These are phyloP conservation scores for Fusarium irregulare DNA, from an alignment of 2,329 filamentous ascomycete genomes.

Conservation along the genomic window DNA sequence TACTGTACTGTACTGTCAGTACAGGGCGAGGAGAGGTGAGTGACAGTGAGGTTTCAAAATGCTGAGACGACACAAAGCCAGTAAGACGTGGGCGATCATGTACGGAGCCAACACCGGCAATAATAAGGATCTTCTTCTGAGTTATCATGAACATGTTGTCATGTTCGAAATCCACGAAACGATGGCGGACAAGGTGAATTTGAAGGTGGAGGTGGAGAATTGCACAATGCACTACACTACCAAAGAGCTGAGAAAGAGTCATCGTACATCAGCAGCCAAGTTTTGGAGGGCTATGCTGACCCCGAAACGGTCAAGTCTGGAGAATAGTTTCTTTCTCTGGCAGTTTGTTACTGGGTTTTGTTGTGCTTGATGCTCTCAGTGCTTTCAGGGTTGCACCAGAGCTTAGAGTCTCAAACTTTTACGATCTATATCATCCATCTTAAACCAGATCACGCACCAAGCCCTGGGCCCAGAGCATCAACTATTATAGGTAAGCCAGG, in stretches of 20 bases:
- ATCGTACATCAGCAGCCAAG: constrained; percentile 41
- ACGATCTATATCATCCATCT: background rate
- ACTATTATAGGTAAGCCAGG: background rate
- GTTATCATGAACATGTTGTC: constrained; percentile 17
- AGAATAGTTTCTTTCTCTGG: constrained; percentile 21
- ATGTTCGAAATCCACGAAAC: constrained; percentile 29
- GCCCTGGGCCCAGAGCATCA: background rate
- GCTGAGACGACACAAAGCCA: background rate
- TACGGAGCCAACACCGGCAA: constrained; percentile 6
- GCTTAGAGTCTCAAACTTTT: constrained; percentile 3
- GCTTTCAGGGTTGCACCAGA: constrained; percentile 7
- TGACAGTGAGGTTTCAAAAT: constrained; percentile 16
- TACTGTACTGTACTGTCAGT: background rate
- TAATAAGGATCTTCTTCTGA: background rate
- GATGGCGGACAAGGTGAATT: constrained; percentile 40
- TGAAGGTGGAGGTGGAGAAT: constrained; percentile 37
- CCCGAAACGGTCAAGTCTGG: constrained; percentile 28
- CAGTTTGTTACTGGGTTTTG: background rate
- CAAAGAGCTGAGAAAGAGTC: constrained; percentile 41
- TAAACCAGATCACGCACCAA: background rate
- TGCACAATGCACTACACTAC: constrained; percentile 25
- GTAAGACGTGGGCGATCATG: constrained; percentile 3
- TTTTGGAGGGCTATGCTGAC: constrained; percentile 30
- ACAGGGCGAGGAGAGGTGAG: constrained; percentile 1
- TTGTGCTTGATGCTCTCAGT: background rate